Evolutionary conservation across 371 early-diverging fungal species (phyloP), one percentile per base, ranked within the genome.

Genomic region (Lichtheimia ornata): DNA sequence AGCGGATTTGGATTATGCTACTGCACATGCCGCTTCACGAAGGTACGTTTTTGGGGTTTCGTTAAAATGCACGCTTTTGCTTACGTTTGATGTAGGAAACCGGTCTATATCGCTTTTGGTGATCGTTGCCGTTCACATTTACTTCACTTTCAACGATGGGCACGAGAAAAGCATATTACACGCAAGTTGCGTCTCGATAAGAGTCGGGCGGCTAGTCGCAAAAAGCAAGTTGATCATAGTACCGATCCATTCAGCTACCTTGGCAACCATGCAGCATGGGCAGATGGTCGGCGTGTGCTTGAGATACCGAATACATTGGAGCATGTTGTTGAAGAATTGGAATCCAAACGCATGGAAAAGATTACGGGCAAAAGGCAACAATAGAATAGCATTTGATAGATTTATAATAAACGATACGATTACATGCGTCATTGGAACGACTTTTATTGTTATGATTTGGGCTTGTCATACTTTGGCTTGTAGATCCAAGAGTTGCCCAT

Each of bases 401-500:
- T 24, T 58, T 43, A 11, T 28, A 50, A 49, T 4, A 59, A 59
- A 28, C 9, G 2, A 25, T 56, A 41, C 7, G 12, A 35, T 35
- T 35, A 35, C 56, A 41, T 28, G 40, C 4, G 43, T 30, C 15
- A 18, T n/a, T 45, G 20, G 6, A 4, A 22, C n/a, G 12, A 61
- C 18, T 17, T 41, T n/a, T n/a, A n/a, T n/a, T 6, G 1, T 53
- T 61, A 61, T 52, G 44, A 53, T 52, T 53, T 56, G 22, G 45
- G 63, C n/a, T 65, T 63, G 64, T 76, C 73, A 58, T 81, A 81
- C 58, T 81, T 81, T 49, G 75, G 41, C 51, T 81, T 81, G 62
- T 70, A 76, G 54, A 82, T 82, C 96, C 96, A 96, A 43, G 92
- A 92, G 62, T 93, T 93, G 47, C 91, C 89, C 70, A 95, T 87